Conservation (phyloP, 768 basidiomycete genomes). For the Tephrocybe rancida region DNA sequence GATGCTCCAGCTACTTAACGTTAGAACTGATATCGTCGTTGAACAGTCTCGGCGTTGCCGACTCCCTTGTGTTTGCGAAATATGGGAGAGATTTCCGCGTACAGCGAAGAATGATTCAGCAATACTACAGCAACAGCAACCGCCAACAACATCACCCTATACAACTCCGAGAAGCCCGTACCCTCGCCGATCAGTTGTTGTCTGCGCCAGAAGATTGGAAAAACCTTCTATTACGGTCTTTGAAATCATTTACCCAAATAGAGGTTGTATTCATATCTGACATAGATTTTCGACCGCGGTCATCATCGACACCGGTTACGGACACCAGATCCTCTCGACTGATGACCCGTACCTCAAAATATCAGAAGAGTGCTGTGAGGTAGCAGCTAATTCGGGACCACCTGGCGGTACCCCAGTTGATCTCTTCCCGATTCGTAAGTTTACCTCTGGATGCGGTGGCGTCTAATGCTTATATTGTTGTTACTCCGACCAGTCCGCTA, state of each 20-base stretch:
- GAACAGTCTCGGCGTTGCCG: constrained; percentile 17
- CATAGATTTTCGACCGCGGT: constrained; percentile 24
- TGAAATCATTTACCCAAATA: background rate
- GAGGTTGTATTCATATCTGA: background rate
- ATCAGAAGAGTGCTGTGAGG: constrained; percentile 17
- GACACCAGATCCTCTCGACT: constrained; percentile 22
- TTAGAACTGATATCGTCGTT: background rate
- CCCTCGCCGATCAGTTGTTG: constrained; percentile 32
- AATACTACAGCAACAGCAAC: constrained; percentile 20
- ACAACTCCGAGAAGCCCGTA: constrained; percentile 30
- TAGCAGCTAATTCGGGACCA: constrained; percentile 15
- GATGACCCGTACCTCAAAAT: constrained; percentile 25
- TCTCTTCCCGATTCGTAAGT: constrained; percentile 24
- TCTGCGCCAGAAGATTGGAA: constrained; percentile 20
- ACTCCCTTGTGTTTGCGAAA: constrained; percentile 20
- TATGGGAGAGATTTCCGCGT: constrained; percentile 24
- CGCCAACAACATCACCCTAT: constrained; percentile 26
- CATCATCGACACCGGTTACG: constrained; percentile 22
- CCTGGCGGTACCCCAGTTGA: constrained; percentile 22
- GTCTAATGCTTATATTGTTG: background rate
- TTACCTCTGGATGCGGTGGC: background rate
- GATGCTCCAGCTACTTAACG: background rate
- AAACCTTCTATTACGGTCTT: constrained; percentile 5
- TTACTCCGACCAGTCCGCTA: constrained; percentile 12
- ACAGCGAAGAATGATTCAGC: constrained; percentile 22